Evolutionary conservation across 2,329 filamentous ascomycete species (phyloP).

Genomic region (Ophiostoma angusticollis): DNA sequence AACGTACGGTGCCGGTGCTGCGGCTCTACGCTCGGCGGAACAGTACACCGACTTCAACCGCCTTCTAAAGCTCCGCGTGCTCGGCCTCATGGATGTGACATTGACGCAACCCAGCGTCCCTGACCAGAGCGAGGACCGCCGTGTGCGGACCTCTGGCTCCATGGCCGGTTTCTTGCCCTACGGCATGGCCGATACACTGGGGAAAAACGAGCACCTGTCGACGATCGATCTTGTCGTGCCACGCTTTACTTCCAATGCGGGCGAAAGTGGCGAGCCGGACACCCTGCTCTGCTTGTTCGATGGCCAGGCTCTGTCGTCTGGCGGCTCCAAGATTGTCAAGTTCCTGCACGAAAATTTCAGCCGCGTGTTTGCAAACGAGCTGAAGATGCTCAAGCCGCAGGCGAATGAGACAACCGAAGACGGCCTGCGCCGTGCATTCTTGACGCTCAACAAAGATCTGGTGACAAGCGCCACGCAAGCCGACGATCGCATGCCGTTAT

Average conservation of each 20-base stretch:
- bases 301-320: conserved; percentile 74
- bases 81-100: conserved; percentile 96
- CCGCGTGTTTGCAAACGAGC: conserved; percentile 66
- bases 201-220: conserved; percentile 85
- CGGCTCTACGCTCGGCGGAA: conserved; percentile 40
- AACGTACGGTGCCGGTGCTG: conserved; percentile 35
- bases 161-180: conserved; percentile 83
- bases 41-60: conserved; percentile 83
- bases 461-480: conserved; percentile 72
- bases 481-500: conserved; percentile 24
- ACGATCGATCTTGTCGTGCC: conserved; percentile 93
- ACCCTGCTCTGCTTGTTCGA: conserved; percentile 93
- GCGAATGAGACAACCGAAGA: conserved; percentile 64
- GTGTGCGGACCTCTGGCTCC: conserved; percentile 94
- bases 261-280: conserved; percentile 57
- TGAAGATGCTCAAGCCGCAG: conserved; percentile 57
- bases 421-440: conserved; percentile 73
- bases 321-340: conserved; percentile 91
- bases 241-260: conserved; percentile 55
- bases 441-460: conserved; percentile 86
- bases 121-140: conserved; percentile 86
- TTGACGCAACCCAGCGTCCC: conserved; percentile 86
- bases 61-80: conserved; percentile 67
- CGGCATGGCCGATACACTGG: conserved; percentile 93
- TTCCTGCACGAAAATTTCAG: conserved; percentile 95